Conservation (phyloP, 345 rosid species). For the Streptanthus diversifolius region DNA sequence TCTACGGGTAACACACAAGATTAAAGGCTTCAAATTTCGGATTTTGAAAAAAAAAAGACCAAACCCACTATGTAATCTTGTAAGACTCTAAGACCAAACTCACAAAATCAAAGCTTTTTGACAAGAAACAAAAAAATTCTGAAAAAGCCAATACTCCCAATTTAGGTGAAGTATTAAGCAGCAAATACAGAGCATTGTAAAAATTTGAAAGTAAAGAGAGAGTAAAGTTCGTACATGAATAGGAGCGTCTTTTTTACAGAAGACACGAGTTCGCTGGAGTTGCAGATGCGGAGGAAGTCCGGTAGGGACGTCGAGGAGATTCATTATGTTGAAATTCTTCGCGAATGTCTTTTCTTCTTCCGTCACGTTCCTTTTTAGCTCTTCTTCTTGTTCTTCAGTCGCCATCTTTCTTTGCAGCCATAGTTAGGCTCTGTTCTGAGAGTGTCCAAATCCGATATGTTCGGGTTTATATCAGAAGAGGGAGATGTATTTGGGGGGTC, state of each 20-base stretch:
- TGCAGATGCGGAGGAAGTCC: slow-evolving; percentile 71
- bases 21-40: slow-evolving; percentile 1
- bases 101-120: background rate
- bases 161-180: no score
- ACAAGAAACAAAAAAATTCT: no score
- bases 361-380: background rate
- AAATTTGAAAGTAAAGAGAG: background rate
- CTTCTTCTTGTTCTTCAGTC: background rate
- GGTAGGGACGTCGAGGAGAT: slow-evolving; percentile 67
- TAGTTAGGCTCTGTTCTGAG: background rate
- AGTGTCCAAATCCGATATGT: background rate
- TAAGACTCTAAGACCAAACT: background rate
- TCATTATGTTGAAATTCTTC: slow-evolving; percentile 36
- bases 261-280: slow-evolving; percentile 66
- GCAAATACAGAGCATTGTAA: no score
- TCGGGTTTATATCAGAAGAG: slow-evolving; percentile 2
- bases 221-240: slow-evolving; percentile 45
- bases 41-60: background rate
- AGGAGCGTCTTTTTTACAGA: slow-evolving; percentile 69
- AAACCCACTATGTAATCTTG: background rate
- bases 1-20: slow-evolving; percentile 44
- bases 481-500: background rate
- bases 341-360: slow-evolving; percentile 20
- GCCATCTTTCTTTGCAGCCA: background rate
- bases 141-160: no score